Evolutionary conservation across 805 yeast species (phyloP).

Genomic region (Barnettozyma botsteinii): DNA sequence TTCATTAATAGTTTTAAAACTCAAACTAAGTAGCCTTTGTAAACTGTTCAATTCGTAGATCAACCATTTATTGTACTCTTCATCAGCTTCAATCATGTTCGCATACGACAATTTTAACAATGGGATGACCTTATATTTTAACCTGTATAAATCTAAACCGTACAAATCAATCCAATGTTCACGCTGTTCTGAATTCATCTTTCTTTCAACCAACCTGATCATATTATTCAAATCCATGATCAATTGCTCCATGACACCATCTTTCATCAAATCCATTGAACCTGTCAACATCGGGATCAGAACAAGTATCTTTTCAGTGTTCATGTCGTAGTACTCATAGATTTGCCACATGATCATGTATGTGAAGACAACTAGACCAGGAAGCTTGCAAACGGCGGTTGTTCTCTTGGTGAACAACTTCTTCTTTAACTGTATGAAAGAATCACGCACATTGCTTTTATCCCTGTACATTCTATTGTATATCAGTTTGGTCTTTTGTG

Average conservation of each 20-base stretch:
- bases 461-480: background rate
- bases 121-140: constrained; percentile 5
- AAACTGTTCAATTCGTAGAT: constrained; percentile 2
- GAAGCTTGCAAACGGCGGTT: background rate
- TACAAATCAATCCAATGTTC: constrained; percentile 4
- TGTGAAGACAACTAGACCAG: background rate
- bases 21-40: background rate
- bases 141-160: constrained; percentile 1
- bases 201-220: background rate
- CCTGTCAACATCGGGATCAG: background rate
- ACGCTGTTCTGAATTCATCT: background rate
- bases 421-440: background rate
- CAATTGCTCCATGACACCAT: background rate
- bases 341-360: constrained; percentile 3
- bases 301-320: background rate
- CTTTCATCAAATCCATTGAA: background rate
- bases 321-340: constrained; percentile 1
- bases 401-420: background rate
- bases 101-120: background rate
- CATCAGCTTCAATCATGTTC: background rate
- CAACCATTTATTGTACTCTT: background rate
- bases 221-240: background rate
- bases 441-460: background rate
- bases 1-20: background rate
- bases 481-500: background rate